Evolutionary conservation across 495 filamentous ascomycete genomes (phyloP), one percentile per base, ranked within the genome.

Genomic region (Pyrenopolyporus hunteri): DNA sequence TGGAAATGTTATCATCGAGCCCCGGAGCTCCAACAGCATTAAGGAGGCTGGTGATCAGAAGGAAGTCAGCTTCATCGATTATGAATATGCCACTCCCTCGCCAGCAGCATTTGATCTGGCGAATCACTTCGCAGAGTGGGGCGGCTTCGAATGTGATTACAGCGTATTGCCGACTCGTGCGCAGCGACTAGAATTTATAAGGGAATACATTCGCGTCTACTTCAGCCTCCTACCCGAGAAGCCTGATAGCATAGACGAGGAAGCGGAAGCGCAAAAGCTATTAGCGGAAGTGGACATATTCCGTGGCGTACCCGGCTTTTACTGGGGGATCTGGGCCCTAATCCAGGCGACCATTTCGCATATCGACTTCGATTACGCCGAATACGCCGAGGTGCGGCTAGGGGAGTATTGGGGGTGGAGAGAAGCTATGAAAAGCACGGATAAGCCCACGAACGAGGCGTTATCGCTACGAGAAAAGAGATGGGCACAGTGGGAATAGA

Each of bases 101-200:
- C 94, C 95, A 0, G 90, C 93, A 10, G 91, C 94, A n/a, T 99
- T 99, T 73, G 94, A 99, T 71, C 85, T 99, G 53, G 88, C 94
- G n/a, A 99, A 99, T 80, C 94, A 99, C 80, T 93, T 99, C 70
- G 91, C 95, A 35, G 94, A 99, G 78, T 99, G 94, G 93, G 93
- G 88, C 48, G 94, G 94, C 53, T 96, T 96, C 68, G 90, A 94
- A 63, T 99, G 94, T 82, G 92, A 99, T 72, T 91, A 86, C 74
- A 85, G 76, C 60, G 86, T 87, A 68, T 81, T 97, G 35, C 94
- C 94, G 2, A 95, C 93, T 0, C 82, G 82, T 48, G 77, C 85
- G 5, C 85, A 91, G 61, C 88, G 94, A 17, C 80, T 88, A 32
- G 85, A 87, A 55, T 99, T 98, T 77, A 80, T 98, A 48, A 80